phyloP scores from a whole-genome alignment of 1,284 basidiomycete genomes.

The Lentinula novae-zelandiae region DNA sequence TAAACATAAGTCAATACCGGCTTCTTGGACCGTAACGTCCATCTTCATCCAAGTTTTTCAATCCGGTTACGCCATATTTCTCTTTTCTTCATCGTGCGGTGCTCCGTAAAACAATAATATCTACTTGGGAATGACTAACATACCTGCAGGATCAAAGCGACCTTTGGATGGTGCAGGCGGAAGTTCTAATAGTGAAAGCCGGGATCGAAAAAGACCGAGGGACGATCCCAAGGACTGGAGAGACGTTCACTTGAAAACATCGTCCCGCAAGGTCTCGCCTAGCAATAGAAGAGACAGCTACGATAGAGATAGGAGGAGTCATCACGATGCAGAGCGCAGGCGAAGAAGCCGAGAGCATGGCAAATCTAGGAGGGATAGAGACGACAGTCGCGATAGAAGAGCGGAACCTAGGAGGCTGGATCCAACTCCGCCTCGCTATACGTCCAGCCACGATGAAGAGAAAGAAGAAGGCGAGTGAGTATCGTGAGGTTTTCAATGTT shows the following conservation, averaged over 20 bases:
- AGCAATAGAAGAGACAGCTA: constrained; percentile 33
- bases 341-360: constrained; percentile 10
- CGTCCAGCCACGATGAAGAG: constrained; percentile 35
- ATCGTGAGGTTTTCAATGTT: constrained; percentile 24
- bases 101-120: constrained; percentile 65
- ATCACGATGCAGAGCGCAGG: constrained; percentile 13
- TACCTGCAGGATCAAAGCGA: constrained; percentile 79
- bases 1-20: neutral
- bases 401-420: neutral
- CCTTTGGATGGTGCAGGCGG: constrained; percentile 58
- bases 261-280: constrained; percentile 29
- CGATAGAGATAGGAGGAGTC: constrained; percentile 28
- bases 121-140: constrained; percentile 68
- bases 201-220: constrained; percentile 47
- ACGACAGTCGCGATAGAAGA: constrained; percentile 4
- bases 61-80: constrained; percentile 6
- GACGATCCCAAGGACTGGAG: constrained; percentile 72
- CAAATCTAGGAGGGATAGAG: constrained; percentile 9
- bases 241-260: constrained; percentile 60
- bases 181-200: constrained; percentile 24
- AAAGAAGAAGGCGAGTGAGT: constrained; percentile 81
- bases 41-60: neutral
- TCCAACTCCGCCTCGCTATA: neutral
- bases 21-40: constrained; percentile 1
- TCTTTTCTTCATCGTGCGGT: constrained; percentile 70